Evolutionary conservation across 306 rosid species (phyloP), one percentile per base, ranked within the genome.

Genomic region (Fragaria nilgerrensis): DNA sequence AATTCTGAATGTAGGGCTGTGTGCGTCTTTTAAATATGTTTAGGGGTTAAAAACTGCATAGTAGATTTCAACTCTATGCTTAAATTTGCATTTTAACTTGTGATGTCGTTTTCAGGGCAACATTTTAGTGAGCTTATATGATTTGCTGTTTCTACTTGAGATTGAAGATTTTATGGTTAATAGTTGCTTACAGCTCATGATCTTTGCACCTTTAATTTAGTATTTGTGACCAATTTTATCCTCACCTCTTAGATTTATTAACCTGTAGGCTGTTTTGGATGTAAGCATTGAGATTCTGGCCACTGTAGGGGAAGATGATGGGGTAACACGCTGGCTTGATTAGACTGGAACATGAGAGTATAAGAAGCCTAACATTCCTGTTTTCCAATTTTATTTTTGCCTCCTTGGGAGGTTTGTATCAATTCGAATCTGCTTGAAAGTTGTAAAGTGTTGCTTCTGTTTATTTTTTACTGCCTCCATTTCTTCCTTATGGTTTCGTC

Each of bases 291-390:
- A 91, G 89, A 83, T 96, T 72, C 88, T 96, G 78, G 99, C 99
- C 52, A 79, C 91, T 11, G 86, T 79, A 20, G 94, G 93, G 15
- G 98, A 91, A 77, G 96, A 90, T 14, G 90, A 87, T 41, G 99
- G 99, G 69, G 86, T 96, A 45, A 92, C 98, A 55, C 98, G 99
- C 81, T 96, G 99, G 99, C 83, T 92, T 73, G 94, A 91, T 78
- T 91, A 85, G 87, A 85, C 20, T 20, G 13, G 36, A 47, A 43
- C 64, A 68, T 34, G 76, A 55, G 41, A 61, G 74, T 73, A 25
- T 37, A 65, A 59, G 71, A 68, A 75, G 47, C 43, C 76, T 32
- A 56, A 68, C 65, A 50, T 47, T 75, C 43, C 62, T 29, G 15
- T 58, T 44, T 43, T n/a, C 52, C 2, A 3, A 36, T 5, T 41